These are phyloP conservation scores for Suaeda aralocaspica DNA, from an alignment of 148 eudicot genomes.

Conservation along the genomic window DNA sequence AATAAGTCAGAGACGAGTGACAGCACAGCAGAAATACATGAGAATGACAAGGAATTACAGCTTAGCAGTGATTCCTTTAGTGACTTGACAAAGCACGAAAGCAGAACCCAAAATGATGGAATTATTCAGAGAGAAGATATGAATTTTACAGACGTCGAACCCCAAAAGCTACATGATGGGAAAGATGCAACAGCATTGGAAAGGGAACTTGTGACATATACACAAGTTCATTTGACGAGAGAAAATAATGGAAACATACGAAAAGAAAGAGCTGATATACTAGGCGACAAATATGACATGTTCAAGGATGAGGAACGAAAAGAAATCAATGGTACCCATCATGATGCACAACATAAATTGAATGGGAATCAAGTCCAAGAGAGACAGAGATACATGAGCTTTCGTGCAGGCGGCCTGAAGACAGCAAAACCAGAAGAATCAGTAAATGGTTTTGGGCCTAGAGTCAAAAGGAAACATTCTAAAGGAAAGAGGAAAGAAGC, in stretches of 20 bases:
- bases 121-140: neutral
- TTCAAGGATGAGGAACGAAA: neutral
- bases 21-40: neutral
- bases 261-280: conserved; percentile 4
- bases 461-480: conserved; percentile 18
- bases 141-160: neutral
- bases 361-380: too few relatives aligned
- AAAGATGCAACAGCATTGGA: too few relatives aligned
- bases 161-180: neutral
- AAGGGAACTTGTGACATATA: too few relatives aligned
- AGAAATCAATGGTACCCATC: neutral
- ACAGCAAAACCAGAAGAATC: too few relatives aligned
- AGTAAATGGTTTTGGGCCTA: too few relatives aligned
- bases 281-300: neutral
- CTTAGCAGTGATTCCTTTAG: neutral
- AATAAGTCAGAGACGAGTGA: neutral
- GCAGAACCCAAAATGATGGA: conserved; percentile 3
- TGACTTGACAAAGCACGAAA: neutral
- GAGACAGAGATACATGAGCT: too few relatives aligned
- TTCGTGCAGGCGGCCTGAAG: too few relatives aligned
- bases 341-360: neutral
- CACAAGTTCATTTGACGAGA: neutral
- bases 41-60: neutral
- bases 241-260: neutral
- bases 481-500: conserved; percentile 38